phyloP scores from a whole-genome alignment of 768 basidiomycete genomes.

The Trametes coccinea region DNA sequence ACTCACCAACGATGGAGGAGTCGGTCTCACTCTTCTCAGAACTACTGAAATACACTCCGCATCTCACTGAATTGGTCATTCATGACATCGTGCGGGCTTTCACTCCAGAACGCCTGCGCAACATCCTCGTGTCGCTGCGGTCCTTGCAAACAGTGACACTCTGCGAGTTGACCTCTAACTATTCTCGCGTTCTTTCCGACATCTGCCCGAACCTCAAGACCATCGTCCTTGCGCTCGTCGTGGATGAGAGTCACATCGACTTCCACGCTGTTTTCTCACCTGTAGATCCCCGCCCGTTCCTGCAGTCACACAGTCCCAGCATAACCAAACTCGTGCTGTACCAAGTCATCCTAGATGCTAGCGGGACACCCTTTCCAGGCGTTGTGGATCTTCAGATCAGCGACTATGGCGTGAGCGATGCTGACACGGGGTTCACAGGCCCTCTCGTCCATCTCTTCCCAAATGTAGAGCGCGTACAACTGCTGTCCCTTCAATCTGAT shows the following conservation, averaged over 20 bases:
- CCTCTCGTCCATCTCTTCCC: conserved; percentile 3
- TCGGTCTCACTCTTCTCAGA: background rate
- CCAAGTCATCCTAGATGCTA: background rate
- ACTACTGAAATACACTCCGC: background rate
- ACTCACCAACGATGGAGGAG: background rate
- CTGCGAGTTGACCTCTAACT: background rate
- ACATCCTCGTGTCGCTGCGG: background rate
- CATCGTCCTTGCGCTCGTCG: background rate
- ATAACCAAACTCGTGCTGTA: background rate
- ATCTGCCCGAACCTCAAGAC: too few species aligned
- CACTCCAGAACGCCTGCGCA: background rate
- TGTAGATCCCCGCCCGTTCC: background rate
- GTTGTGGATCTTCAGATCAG: background rate
- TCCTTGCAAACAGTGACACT: background rate
- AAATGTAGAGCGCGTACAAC: background rate
- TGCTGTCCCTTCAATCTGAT: background rate
- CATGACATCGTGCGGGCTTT: background rate
- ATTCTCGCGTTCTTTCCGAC: background rate
- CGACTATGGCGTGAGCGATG: background rate
- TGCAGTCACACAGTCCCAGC: background rate
- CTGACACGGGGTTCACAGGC: background rate
- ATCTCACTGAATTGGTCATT: background rate
- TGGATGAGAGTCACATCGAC: background rate
- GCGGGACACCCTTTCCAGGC: background rate
- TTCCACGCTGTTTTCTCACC: background rate